Conservation (phyloP, 2,329 filamentous ascomycete genomes). For the Curvularia sp. region DNA sequence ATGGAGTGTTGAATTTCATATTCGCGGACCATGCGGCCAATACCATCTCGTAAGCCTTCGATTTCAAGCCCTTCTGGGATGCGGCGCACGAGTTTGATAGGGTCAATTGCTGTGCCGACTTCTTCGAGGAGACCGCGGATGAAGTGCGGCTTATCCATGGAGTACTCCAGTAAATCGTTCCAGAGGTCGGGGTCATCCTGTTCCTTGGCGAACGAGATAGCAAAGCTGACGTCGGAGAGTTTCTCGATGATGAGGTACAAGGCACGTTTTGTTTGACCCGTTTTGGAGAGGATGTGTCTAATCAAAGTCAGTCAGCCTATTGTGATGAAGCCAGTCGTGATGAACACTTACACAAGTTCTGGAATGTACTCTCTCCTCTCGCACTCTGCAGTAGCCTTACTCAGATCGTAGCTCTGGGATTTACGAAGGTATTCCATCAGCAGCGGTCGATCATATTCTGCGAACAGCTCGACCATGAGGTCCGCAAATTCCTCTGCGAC, state of each 20-base stretch:
- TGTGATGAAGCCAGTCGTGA: background rate
- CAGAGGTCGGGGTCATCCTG: constrained; percentile 92
- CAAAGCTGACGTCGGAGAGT: constrained; percentile 88
- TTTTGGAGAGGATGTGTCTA: constrained; percentile 87
- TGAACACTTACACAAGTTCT: constrained; percentile 75
- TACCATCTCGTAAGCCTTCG: constrained; percentile 83
- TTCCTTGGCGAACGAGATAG: constrained; percentile 92
- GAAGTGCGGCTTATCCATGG: constrained; percentile 96
- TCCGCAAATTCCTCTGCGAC: constrained; percentile 89
- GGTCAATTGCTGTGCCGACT: constrained; percentile 91
- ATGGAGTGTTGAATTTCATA: constrained; percentile 96
- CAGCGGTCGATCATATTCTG: constrained; percentile 77
- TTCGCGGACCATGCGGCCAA: constrained; percentile 91
- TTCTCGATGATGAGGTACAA: constrained; percentile 92
- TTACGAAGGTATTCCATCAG: constrained; percentile 87
- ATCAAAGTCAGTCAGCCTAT: constrained; percentile 24
- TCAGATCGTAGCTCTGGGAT: constrained; percentile 88
- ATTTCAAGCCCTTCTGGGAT: constrained; percentile 95
- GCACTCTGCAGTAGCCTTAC: constrained; percentile 78
- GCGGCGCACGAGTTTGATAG: constrained; percentile 84
- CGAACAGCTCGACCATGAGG: constrained; percentile 84
- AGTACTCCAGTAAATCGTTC: constrained; percentile 93
- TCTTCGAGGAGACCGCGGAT: constrained; percentile 91
- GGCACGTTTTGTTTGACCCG: constrained; percentile 89
- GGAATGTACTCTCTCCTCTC: constrained; percentile 82